These are phyloP conservation scores for Pichia pseudocactophila DNA, from an alignment of 805 yeast species.

Conservation along the genomic window DNA sequence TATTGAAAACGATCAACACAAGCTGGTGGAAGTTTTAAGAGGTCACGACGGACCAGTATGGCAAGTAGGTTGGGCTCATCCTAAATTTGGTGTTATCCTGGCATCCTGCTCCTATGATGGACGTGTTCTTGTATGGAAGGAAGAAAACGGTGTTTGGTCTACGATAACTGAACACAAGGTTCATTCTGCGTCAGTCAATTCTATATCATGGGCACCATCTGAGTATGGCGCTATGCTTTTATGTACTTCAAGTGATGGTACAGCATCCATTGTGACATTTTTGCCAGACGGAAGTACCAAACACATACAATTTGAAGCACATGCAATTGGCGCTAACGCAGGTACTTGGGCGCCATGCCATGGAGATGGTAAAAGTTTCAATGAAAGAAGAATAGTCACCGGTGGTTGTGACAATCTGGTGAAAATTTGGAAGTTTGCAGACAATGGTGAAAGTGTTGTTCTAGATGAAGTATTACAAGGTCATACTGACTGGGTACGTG, in stretches of 20 bases:
- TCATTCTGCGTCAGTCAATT: slow-evolving; percentile 91
- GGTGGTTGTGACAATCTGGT: slow-evolving; percentile 95
- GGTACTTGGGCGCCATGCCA: slow-evolving; percentile 87
- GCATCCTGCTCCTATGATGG: slow-evolving; percentile 97
- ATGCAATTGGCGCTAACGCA: slow-evolving; percentile 87
- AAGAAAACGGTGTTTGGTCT: slow-evolving; percentile 82
- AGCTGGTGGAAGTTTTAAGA: slow-evolving; percentile 69
- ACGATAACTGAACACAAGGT: slow-evolving; percentile 78
- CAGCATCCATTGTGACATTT: slow-evolving; percentile 83
- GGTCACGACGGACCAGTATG: slow-evolving; percentile 99
- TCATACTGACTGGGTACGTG: slow-evolving; percentile 97
- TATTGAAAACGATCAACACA: slow-evolving; percentile 67
- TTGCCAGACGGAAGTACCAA: slow-evolving; percentile 78
- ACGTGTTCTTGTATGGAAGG: slow-evolving; percentile 89
- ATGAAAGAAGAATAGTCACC: slow-evolving; percentile 69
- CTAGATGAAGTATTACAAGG: slow-evolving; percentile 77
- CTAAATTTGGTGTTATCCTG: slow-evolving; percentile 88
- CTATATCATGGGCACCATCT: slow-evolving; percentile 95
- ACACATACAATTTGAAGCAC: slow-evolving; percentile 63
- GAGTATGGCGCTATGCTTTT: slow-evolving; percentile 89
- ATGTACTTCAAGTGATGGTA: slow-evolving; percentile 91
- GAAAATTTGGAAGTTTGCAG: slow-evolving; percentile 76
- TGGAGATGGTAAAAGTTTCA: slow-evolving; percentile 26
- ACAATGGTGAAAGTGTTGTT: slow-evolving; percentile 45
- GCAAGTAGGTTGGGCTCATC: slow-evolving; percentile 99